A percentile compares a stretch with the other conserved stretches of the same genome.
These are phyloP conservation scores for Sporopachydermia cereana DNA, from an alignment of 1,139 yeast genomes.

Conservation along the genomic window DNA sequence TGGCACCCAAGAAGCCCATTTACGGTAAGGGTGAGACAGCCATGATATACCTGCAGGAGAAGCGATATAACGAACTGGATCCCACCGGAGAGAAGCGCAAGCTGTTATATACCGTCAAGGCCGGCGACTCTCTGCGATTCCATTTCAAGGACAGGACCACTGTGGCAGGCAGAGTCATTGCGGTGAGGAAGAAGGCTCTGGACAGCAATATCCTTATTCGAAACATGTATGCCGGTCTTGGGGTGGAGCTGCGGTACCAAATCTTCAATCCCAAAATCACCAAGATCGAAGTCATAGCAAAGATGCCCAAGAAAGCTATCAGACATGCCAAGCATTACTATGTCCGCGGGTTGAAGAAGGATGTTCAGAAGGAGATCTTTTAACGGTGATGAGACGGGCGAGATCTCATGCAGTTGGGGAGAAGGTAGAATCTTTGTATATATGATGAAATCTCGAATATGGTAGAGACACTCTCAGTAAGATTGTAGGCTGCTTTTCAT, in stretches of 20 bases:
- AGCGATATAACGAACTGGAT: slow-evolving; percentile 48
- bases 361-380: slow-evolving; percentile 32
- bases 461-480: too few relatives aligned
- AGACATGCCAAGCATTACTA: slow-evolving; percentile 78
- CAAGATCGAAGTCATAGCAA: slow-evolving; percentile 62
- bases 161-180: slow-evolving; percentile 67
- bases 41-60: slow-evolving; percentile 36
- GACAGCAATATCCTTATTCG: slow-evolving; percentile 67
- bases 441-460: too few relatives aligned
- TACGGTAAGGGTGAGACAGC: slow-evolving; percentile 33
- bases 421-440: too few relatives aligned
- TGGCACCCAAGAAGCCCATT: background rate
- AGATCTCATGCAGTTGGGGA: too few relatives aligned
- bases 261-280: slow-evolving; percentile 67
- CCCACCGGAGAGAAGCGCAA: slow-evolving; percentile 61
- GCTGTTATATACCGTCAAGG: slow-evolving; percentile 47
- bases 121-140: slow-evolving; percentile 77
- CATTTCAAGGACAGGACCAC: slow-evolving; percentile 59
- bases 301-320: slow-evolving; percentile 36
- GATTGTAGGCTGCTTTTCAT: too few relatives aligned
- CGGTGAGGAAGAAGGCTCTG: slow-evolving; percentile 56
- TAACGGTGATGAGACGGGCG: too few relatives aligned
- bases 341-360: slow-evolving; percentile 72
- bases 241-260: slow-evolving; percentile 73
- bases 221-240: slow-evolving; percentile 66